Conservation (phyloP, 352 stramenopile species). For the Phytophthora citricola region DNA sequence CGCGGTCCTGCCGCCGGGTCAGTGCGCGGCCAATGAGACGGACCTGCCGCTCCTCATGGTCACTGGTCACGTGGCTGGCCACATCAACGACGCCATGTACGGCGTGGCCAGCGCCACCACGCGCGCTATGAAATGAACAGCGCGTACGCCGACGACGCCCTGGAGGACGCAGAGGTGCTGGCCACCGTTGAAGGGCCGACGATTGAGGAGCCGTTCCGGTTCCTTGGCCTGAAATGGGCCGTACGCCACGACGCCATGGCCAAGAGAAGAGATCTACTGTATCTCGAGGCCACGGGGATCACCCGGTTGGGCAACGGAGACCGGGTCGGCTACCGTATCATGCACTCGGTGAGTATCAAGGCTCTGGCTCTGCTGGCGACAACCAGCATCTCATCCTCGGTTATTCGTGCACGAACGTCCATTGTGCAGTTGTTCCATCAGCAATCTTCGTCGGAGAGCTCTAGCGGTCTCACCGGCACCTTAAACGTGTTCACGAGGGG, state of each 20-base stretch:
- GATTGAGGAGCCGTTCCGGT: slow-evolving; percentile 56
- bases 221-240: slow-evolving; percentile 67
- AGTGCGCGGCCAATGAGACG: slow-evolving; percentile 24
- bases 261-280: slow-evolving; percentile 63
- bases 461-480: slow-evolving; percentile 23
- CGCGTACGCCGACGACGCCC: slow-evolving; percentile 43
- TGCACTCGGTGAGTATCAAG: slow-evolving; percentile 71
- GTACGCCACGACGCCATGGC: slow-evolving; percentile 41
- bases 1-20: slow-evolving; percentile 4
- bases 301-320: slow-evolving; percentile 42
- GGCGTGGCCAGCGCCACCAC: slow-evolving; percentile 59
- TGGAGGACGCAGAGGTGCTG: slow-evolving; percentile 61
- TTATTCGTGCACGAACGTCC: slow-evolving; percentile 54
- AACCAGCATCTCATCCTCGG: slow-evolving; percentile 36
- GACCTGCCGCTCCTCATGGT: slow-evolving; percentile 53
- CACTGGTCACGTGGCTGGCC: slow-evolving; percentile 49
- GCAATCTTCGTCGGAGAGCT: slow-evolving; percentile 18
- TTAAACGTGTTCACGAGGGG: slow-evolving; percentile 61
- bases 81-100: slow-evolving; percentile 70
- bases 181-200: slow-evolving; percentile 42
- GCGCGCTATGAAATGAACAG: slow-evolving; percentile 63
- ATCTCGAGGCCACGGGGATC: slow-evolving; percentile 59
- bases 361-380: slow-evolving; percentile 46
- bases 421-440: slow-evolving; percentile 62
- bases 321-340: slow-evolving; percentile 61